Conservation (phyloP, 257 asterid genomes). For the Penstemon eatonii region DNA sequence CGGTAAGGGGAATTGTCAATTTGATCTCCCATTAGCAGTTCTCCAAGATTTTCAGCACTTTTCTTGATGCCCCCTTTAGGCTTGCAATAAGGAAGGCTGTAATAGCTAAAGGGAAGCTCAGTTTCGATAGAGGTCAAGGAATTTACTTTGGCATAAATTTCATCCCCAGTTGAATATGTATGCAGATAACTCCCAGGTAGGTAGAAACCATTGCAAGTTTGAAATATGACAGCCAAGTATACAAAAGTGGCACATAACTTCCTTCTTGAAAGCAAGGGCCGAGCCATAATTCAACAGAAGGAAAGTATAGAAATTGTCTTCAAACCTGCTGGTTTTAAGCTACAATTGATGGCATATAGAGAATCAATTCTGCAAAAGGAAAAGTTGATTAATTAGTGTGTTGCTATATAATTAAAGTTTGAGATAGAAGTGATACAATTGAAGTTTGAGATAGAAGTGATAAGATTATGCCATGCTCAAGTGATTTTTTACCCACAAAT, state of each 20-base stretch:
- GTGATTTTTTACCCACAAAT: background rate
- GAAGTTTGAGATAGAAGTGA: background rate
- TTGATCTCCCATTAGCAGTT: slow-evolving; percentile 75
- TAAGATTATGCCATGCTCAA: background rate
- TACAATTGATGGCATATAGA: slow-evolving; percentile 28
- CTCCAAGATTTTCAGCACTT: slow-evolving; percentile 83
- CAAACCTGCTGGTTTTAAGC: slow-evolving; percentile 32
- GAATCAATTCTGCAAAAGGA: slow-evolving; percentile 31
- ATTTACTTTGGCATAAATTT: slow-evolving; percentile 61
- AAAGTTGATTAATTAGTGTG: background rate
- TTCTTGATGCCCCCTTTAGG: slow-evolving; percentile 66
- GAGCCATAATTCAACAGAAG: slow-evolving; percentile 46
- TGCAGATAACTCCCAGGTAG: slow-evolving; percentile 78
- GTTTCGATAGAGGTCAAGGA: slow-evolving; percentile 78
- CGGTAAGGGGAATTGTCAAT: slow-evolving; percentile 76
- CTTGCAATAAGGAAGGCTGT: slow-evolving; percentile 74
- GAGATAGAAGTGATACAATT: background rate
- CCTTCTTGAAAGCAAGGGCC: slow-evolving; percentile 45
- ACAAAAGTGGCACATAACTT: slow-evolving; percentile 36
- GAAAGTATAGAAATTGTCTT: slow-evolving; percentile 27
- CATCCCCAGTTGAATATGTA: slow-evolving; percentile 57
- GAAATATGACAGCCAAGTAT: slow-evolving; percentile 44
- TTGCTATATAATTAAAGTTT: background rate
- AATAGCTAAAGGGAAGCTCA: slow-evolving; percentile 72
- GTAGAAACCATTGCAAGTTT: slow-evolving; percentile 59